Base-by-base conservation (phyloP, 2,329 filamentous ascomycete species). In the Whalleya microplaca region DNA sequence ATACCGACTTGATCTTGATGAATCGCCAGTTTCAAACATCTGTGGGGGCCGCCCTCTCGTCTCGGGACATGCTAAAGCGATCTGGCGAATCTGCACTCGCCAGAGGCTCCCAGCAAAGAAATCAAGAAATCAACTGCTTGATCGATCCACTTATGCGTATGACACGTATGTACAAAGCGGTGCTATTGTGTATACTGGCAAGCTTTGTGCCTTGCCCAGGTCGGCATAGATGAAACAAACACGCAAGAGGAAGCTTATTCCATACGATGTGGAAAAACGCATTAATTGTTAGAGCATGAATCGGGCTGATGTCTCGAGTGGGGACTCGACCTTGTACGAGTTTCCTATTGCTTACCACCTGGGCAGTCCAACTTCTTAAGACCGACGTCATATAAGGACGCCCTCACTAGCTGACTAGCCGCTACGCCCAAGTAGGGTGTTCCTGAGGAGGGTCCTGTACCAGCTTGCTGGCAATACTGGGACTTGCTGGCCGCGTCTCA, bases 171-270 rank as follows among this genome's bases (percentile, higher is more conserved):
- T 45, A 45, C 9, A 45, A 16, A 23, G 18, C 14, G 7, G 20
- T 45, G 21, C 20, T 23, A 21, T 6, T 29, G 27, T 29, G 27
- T 12, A 37, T 37, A 16, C 32, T 37, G 7, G 10, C 32, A 37
- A 48, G 19, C 41, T 29, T 54, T 46, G 46, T 48, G 47, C 42
- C 52, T 48, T 55, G 47, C 58, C 54, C 46, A 53, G 45, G 51
- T 62, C 56, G 63, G 56, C 64, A 60, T 56, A 65, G 50, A 62
- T 63, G 66, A 61, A 61, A 62, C 57, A 64, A 48, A 53, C 48
- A 37, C 45, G 27, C 41, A 56, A 41, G 53, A 58, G 47, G 55
- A 51, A 56, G 47, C 51, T 55, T 51, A 50, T 12, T 37, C 8
- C 32, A 37, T 37, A 37, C 14, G 32, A 37, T 12, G 32, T 37